Conservation (phyloP, 352 stramenopile species). For the Pythium plurisporium region DNA sequence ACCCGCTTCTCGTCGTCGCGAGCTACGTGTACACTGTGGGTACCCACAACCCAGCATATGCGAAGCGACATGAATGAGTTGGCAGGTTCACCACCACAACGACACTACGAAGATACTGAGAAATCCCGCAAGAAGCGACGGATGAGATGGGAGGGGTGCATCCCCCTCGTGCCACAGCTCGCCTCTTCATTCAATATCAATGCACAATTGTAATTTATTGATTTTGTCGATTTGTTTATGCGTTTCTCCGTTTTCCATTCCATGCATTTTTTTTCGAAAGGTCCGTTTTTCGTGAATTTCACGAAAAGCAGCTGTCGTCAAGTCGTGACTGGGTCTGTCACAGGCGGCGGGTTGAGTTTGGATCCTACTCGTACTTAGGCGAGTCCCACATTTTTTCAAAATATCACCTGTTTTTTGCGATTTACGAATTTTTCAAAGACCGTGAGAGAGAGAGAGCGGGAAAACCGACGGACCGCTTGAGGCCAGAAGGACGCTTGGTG, state of each 20-base stretch:
- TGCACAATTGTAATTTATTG: no score
- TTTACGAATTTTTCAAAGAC: conserved; percentile 20
- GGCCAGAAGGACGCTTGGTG: no score
- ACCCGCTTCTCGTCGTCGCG: not conserved
- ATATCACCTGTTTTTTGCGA: not conserved
- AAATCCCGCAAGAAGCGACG: no score
- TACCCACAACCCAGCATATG: not conserved
- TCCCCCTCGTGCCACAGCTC: not conserved
- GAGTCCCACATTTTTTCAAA: not conserved
- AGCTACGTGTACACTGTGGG: no score
- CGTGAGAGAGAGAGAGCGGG: not conserved
- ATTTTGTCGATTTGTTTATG: not conserved
- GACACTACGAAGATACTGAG: not conserved
- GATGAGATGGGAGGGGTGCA: not conserved
- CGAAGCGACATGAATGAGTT: conserved; percentile 9
- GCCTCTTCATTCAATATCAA: no score
- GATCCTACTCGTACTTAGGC: conserved; percentile 19
- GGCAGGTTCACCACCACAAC: not conserved
- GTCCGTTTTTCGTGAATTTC: not conserved
- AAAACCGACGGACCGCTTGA: not conserved
- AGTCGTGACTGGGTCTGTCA: no score
- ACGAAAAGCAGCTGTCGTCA: not conserved
- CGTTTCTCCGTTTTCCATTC: not conserved
- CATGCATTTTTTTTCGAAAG: no score
- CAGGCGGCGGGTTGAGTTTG: no score